phyloP scores from a whole-genome alignment of 169 alveolate genomes.

The Plasmodium adleri region DNA sequence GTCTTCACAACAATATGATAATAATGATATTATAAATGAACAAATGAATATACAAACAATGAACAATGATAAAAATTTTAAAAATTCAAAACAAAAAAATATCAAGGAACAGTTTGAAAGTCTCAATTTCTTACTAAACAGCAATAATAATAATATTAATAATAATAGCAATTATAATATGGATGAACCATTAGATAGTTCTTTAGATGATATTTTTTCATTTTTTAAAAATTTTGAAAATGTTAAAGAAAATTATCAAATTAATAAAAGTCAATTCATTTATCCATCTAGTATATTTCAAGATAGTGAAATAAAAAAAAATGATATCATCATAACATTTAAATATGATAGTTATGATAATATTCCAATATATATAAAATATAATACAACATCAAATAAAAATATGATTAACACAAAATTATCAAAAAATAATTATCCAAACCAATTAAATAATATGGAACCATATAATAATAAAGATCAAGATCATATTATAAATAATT shows the following conservation, averaged over 20 bases:
- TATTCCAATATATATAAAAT: constrained; percentile 22
- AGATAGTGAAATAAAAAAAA: constrained; percentile 41
- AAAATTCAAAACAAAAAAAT: no score
- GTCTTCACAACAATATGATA: no score
- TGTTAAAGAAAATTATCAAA: constrained; percentile 28
- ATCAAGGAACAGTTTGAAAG: no score
- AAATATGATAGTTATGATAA: constrained; percentile 13
- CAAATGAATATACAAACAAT: no score
- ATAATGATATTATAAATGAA: no score
- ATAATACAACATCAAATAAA: constrained; percentile 6
- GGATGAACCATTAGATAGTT: constrained; percentile 9
- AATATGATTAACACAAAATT: no score
- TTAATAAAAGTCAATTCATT: constrained; percentile 1
- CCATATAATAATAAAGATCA: no score
- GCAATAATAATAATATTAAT: not conserved
- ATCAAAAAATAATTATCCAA: no score
- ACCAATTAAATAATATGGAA: no score
- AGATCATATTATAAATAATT: not conserved
- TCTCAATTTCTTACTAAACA: no score
- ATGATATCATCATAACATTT: constrained; percentile 46
- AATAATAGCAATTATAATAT: not conserved
- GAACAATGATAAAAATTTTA: no score
- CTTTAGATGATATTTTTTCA: constrained; percentile 24
- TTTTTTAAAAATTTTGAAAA: constrained; percentile 30
- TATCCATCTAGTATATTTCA: constrained; percentile 41